These are phyloP conservation scores for Stylonectria norvegica DNA, from an alignment of 2,329 filamentous ascomycete genomes.

Conservation along the genomic window DNA sequence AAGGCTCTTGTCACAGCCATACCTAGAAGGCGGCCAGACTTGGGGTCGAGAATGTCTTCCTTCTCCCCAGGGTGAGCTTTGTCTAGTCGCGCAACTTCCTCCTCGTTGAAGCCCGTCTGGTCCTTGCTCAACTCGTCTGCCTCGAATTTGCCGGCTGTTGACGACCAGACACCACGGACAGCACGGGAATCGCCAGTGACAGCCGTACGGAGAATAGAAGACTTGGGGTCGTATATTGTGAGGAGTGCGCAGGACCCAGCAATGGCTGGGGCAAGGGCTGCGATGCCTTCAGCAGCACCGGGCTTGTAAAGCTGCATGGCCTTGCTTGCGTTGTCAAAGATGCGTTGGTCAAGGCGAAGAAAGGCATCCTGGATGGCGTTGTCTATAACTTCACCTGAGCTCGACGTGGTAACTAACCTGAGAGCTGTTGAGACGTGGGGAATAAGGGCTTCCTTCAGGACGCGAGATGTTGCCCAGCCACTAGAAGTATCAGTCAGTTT, in stretches of 20 bases:
- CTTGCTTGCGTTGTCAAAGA: constrained; percentile 40
- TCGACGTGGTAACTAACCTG: constrained; percentile 23
- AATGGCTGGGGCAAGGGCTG: constrained; percentile 35
- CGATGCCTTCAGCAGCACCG: constrained; percentile 26
- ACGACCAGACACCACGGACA: constrained; percentile 52
- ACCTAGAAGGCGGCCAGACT: constrained; percentile 59
- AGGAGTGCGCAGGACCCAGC: constrained; percentile 63
- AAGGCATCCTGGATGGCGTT: constrained; percentile 57
- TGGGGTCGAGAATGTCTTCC: constrained; percentile 44
- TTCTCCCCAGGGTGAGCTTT: constrained; percentile 61
- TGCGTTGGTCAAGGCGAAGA: constrained; percentile 53
- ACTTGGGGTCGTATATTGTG: constrained; percentile 55
- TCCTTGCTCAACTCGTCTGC: constrained; percentile 57
- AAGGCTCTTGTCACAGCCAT: constrained; percentile 62
- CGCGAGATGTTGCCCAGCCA: constrained; percentile 40
- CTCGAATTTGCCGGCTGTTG: constrained; percentile 43
- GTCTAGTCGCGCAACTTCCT: constrained; percentile 54
- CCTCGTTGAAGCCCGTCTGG: constrained; percentile 61
- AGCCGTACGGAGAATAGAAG: constrained; percentile 56
- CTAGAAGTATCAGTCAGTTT: constrained; percentile 19
- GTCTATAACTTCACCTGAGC: constrained; percentile 47
- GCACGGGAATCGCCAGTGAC: constrained; percentile 66
- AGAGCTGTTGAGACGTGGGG: constrained; percentile 40
- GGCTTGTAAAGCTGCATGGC: constrained; percentile 29
- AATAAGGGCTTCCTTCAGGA: constrained; percentile 41